These are phyloP conservation scores for Theileria equi DNA, from an alignment of 169 alveolate genomes.

Conservation along the genomic window DNA sequence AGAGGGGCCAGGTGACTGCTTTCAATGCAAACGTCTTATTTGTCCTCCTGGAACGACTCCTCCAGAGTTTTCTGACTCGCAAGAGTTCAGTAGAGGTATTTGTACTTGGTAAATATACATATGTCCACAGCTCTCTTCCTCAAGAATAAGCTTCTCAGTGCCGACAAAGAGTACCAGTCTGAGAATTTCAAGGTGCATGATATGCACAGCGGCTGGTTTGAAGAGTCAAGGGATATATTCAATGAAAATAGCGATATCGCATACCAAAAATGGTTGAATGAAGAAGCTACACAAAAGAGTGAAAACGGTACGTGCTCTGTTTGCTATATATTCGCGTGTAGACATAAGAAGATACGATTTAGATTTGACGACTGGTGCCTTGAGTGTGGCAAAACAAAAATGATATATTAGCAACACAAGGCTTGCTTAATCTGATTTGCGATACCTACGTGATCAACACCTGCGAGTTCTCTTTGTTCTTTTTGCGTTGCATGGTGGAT, in stretches of 20 bases:
- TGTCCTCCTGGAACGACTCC: conserved; percentile 12
- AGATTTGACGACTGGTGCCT: conserved; percentile 45
- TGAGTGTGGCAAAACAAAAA: conserved; percentile 4
- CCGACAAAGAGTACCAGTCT: conserved; percentile 12
- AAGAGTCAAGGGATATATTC: conserved; percentile 32
- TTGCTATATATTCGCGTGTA: background rate
- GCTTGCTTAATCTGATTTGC: conserved; percentile 28
- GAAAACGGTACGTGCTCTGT: conserved; percentile 18
- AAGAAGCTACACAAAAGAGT: conserved; percentile 15
- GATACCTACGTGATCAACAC: conserved; percentile 39
- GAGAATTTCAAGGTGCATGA: conserved; percentile 38
- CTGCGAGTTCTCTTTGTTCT: conserved; percentile 46
- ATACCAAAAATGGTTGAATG: conserved; percentile 7
- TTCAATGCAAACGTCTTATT: conserved; percentile 43
- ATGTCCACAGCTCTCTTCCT: conserved; percentile 14
- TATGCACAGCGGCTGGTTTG: conserved; percentile 54
- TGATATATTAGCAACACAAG: background rate
- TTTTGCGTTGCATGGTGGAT: conserved; percentile 38
- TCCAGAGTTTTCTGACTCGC: conserved; percentile 30
- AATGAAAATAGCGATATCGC: conserved; percentile 45
- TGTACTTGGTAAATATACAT: background rate
- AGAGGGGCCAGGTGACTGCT: conserved; percentile 58
- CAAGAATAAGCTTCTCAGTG: conserved; percentile 30
- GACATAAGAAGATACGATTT: conserved; percentile 36
- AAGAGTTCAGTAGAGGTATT: background rate